Evolutionary conservation across 164 flowering plant species (phyloP), one percentile per base, ranked within the genome.

Genomic region (Chloranthus sessilifolius): DNA sequence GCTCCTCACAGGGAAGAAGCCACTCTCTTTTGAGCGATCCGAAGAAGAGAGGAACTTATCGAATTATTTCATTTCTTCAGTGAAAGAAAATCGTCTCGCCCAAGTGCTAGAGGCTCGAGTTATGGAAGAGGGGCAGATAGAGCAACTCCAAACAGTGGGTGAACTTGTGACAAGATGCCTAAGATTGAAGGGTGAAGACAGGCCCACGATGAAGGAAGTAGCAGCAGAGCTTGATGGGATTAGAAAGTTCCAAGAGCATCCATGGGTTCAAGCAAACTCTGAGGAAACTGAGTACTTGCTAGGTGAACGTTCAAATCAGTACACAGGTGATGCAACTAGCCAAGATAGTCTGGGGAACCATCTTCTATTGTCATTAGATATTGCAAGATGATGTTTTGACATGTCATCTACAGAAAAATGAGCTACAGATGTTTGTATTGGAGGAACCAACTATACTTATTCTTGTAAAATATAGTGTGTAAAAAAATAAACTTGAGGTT

Each of bases 1-100:
- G 45, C 55, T 71, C 0, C 15, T 71, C 24, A 66, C 72, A 1
- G 67, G 69, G 7, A 17, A 52, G 30, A 43, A 53, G 29, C 63
- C 71, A 1, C 11, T 66, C 8, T 54, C 34, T 8, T 37, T 26
- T 2, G 46, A 61, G 3, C 53, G 65, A 46, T 20, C 48, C 4
- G 47, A 54, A 27, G 53, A 31, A 5, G 49, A 47, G n/a, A 15
- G 28, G 3, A 50, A 50, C 19, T 29, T 50, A 3, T 41, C 42
- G 0, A 12, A 7, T 17, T 50, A 35, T 44, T 65, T 64, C 28
- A 3, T 58, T 2, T 9, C 20, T 14, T 41, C 68, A 2, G 22
- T 68, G 49, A 53, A 47, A 43, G 60, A 51, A 12, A 50, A 57
- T 11, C 39, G 48, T 1, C 29, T 69, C 21, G 52, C 29, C 4